Evolutionary conservation across 768 basidiomycete species (phyloP), one percentile per base, ranked within the genome.

Genomic region (Tulasnella sp.): DNA sequence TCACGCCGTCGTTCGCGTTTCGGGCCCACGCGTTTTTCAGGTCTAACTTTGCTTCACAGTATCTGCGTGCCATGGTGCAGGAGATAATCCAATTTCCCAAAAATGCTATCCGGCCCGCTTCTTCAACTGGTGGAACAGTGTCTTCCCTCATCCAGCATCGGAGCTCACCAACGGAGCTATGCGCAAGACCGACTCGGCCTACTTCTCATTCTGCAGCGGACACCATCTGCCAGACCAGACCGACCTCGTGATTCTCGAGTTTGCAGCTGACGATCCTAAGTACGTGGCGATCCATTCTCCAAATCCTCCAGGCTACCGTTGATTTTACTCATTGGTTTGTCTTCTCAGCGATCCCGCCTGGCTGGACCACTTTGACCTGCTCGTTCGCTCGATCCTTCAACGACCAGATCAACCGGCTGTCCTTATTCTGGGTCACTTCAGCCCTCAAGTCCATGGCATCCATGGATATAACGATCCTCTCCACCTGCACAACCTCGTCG

Each of bases 111-210:
- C 97, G 1, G 90, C 93, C n/a, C 89, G 89, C 73, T 93, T 99
- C 85, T 99, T 99, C 86, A 86, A 91, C 71, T 99, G 97, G 97
- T 97, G 97, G 93, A 94, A 96, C 84, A 88, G 86, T 74, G 89
- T 99, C n/a, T 99, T 99, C 84, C 97, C 97, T 0, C 94, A 99
- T 83, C 97, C 97, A 0, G 96, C 96, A 1, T 95, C 96, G 14
- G 96, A 99, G 82, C 88, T 99, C 79, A 99, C 97, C 36, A 99
- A 99, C 83, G 97, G 97, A 42, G 97, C 97, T 3, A 92, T 96
- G 88, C 88, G 94, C 19, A 90, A 91, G 71, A 96, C 96, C 29
- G 91, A 92, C 83, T 95, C 96, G 0, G 91, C 90, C 14, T 99
- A 99, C 84, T 99, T 96, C 85, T 93, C 91, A 11, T 99, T 91